Base-by-base conservation (phyloP, 2,329 filamentous ascomycete genomes). In the Colletotrichum sp. region DNA sequence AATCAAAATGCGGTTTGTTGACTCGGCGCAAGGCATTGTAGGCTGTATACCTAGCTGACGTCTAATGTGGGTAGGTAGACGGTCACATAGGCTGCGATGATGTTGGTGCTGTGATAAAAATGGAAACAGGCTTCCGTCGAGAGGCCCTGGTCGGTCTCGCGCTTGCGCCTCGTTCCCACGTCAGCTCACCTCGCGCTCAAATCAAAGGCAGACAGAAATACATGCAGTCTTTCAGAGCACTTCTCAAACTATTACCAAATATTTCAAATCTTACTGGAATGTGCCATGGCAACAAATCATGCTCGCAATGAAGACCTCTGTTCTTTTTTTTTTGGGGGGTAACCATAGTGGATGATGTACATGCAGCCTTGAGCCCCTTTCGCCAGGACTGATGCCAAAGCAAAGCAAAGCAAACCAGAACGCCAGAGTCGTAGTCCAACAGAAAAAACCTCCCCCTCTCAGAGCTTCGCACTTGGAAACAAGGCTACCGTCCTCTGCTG, bases 371-470 rank as follows among this genome's bases (percentile, higher is more conserved):
- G 48, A 65, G 48, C 58, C 70, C 73, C 48, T 73, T 65, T 67
- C 73, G 21, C 65, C 73, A 65, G 64, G 73, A 43, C 73, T 60
- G 64, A 68, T 75, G 30, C 68, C 57, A 73, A 73, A 75, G 73
- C 64, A 75, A 75, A 75, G 70, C 73, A 75, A 75, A 75, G 70
- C 73, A 75, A 75, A 73, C 70, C 73, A 38, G 71, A 75, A 75
- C 73, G 73, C 73, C 73, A 65, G 70, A 68, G 70, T 73, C 73
- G 63, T 75, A 75, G 73, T 75, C 43, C 64, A 63, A 75, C 73
- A 75, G 70, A 75, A 69, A 75, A 75, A 74, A 28, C 70, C 57
- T 74, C 70, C 24, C 73, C 73, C 18, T 57, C 38, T 61, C 21
- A 68, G 24, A 75, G 58, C 34, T 65, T 21, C 43, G n/a, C 36